Evolutionary conservation across 495 filamentous ascomycete genomes (phyloP), one percentile per base, ranked within the genome.

Genomic region (Aspergillus kassunensis): DNA sequence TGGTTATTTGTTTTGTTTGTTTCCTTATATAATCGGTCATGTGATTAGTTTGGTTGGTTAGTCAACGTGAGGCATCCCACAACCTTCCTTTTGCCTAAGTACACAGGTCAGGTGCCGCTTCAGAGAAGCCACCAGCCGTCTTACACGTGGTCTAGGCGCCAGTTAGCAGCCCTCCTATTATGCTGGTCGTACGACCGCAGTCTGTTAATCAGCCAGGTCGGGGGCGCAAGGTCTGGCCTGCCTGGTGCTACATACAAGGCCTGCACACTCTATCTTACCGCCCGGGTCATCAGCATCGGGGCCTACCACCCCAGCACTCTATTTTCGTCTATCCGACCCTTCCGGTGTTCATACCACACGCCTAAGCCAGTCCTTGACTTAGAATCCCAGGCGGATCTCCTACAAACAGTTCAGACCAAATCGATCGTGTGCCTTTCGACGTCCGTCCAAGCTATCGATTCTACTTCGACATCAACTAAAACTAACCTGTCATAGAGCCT

Each of bases 101-200:
- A n/a, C n/a, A n/a, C n/a, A n/a, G n/a, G n/a, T n/a, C n/a, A n/a
- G n/a, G n/a, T n/a, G n/a, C n/a, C n/a, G n/a, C n/a, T n/a, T n/a
- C n/a, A n/a, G n/a, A n/a, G n/a, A n/a, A n/a, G n/a, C n/a, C n/a
- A n/a, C n/a, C n/a, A n/a, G n/a, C n/a, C n/a, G n/a, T n/a, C 46
- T 40, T 39, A 21, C 33, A 39, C 46, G 3, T 29, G 23, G 20
- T 29, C 3, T 31, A 27, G 20, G 25, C 23, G 34, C 46, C 46
- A 39, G 46, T 39, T 49, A 31, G 46, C 21, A 13, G 33, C 29
- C 46, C 21, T 49, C 20, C 34, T 7, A 1, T 21, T 15, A 7
- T 45, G 21, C 18, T 29, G 46, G 46, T 39, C 46, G 34, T 49
- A 49, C 34, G 34, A 49, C 46, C 46, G 11, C 6, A 2, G 18